Evolutionary conservation across 768 basidiomycete genomes (phyloP).

Genomic region (Boletales sp.): DNA sequence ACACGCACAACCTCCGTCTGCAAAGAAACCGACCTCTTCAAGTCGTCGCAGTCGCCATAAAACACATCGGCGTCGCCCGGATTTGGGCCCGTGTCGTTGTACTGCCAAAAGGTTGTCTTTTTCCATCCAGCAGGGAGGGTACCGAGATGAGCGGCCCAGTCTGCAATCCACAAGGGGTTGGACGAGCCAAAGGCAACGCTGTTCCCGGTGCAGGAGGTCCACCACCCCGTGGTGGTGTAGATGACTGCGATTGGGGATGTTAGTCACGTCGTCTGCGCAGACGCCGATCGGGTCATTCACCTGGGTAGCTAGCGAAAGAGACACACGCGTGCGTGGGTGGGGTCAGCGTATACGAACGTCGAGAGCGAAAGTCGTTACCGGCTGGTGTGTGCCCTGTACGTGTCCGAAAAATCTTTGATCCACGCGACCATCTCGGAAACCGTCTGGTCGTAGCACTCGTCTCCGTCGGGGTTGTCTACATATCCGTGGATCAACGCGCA

Average conservation of each 20-base stretch:
- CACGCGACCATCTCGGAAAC: constrained; percentile 58
- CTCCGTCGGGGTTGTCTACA: constrained; percentile 54
- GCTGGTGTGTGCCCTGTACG: constrained; percentile 46
- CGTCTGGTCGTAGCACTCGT: constrained; percentile 52
- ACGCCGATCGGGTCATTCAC: constrained; percentile 23
- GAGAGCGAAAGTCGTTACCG: constrained; percentile 31
- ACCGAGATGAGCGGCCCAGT: constrained; percentile 46
- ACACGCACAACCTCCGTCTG: background rate
- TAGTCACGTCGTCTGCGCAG: background rate
- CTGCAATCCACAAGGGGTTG: constrained; percentile 63
- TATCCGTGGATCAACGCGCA: background rate
- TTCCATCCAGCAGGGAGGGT: constrained; percentile 58
- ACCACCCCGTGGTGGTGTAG: constrained; percentile 67
- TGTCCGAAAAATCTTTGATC: constrained; percentile 59
- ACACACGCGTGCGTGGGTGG: background rate
- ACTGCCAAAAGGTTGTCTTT: constrained; percentile 60
- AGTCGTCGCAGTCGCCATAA: constrained; percentile 47
- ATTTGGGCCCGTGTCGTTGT: constrained; percentile 49
- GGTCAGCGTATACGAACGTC: background rate
- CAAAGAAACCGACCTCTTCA: constrained; percentile 31
- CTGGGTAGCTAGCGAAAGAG: constrained; percentile 34
- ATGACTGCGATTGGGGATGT: constrained; percentile 37
- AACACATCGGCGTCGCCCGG: constrained; percentile 58
- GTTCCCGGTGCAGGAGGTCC: constrained; percentile 63
- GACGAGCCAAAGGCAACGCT: constrained; percentile 44